Percentiles rank a stretch among this genome's conserved stretches.
phyloP scores from a whole-genome alignment of 2,329 filamentous ascomycete species.

The Pseudopyricularia cyperi region DNA sequence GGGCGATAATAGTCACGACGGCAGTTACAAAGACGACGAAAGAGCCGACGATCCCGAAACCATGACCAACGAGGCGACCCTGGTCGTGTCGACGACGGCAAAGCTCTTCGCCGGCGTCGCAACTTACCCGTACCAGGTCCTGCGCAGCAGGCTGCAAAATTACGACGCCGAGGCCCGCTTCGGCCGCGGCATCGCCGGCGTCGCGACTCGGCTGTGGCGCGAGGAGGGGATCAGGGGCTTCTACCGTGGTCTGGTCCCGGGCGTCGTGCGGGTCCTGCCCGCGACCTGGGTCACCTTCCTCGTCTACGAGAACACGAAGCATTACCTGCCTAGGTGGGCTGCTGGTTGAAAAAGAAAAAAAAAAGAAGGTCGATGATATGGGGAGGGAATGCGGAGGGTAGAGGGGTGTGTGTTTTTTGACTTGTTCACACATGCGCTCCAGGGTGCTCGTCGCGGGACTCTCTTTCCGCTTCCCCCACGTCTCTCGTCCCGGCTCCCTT shows the following conservation, averaged over 20 bases:
- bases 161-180: conserved; percentile 70
- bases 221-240: conserved; percentile 75
- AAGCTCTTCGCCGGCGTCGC: conserved; percentile 83
- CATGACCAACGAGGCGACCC: conserved; percentile 60
- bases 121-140: conserved; percentile 92
- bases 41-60: conserved; percentile 14
- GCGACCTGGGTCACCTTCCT: conserved; percentile 95
- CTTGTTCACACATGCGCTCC: no score
- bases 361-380: background rate
- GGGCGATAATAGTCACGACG: conserved; percentile 4
- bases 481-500: no score
- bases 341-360: background rate
- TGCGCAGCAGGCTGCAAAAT: conserved; percentile 78
- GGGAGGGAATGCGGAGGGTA: background rate
- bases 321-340: conserved; percentile 43
- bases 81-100: conserved; percentile 66
- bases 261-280: conserved; percentile 80
- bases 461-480: background rate
- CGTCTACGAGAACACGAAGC: conserved; percentile 89
- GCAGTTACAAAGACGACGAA: conserved; percentile 9
- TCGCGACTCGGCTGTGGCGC: conserved; percentile 58
- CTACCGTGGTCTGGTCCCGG: conserved; percentile 82
- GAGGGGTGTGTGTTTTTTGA: background rate
- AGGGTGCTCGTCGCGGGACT: no score
- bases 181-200: conserved; percentile 56